These are phyloP conservation scores for Hypoxylon fuscum DNA, from an alignment of 495 filamentous ascomycete genomes.

Conservation along the genomic window DNA sequence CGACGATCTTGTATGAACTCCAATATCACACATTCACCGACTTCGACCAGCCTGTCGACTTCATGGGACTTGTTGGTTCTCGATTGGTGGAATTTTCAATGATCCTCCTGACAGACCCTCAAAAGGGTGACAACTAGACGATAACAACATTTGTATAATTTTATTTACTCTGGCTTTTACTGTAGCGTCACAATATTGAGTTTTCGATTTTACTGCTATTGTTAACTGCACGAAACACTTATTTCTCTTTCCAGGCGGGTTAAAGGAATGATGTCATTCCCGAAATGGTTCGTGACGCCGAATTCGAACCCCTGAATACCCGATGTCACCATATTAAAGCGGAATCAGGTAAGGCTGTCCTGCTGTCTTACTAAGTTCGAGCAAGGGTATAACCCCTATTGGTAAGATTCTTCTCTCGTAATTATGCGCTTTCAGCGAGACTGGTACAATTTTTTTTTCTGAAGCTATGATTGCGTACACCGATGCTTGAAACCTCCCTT, in stretches of 20 bases:
- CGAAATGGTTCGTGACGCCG: neutral
- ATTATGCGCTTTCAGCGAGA: no score
- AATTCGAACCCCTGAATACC: slow-evolving; percentile 11
- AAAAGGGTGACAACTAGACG: neutral
- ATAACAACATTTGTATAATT: neutral
- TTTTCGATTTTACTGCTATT: neutral
- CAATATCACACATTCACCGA: neutral
- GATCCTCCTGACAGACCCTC: neutral
- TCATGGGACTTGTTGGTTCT: neutral
- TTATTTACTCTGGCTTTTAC: neutral
- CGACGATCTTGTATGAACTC: slow-evolving; percentile 17
- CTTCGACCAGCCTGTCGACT: neutral
- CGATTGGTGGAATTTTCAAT: neutral
- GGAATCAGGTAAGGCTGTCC: slow-evolving; percentile 16
- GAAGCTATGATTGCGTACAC: neutral
- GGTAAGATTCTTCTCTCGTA: no score
- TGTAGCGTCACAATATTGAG: neutral
- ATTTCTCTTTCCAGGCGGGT: slow-evolving; percentile 8
- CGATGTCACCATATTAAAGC: slow-evolving; percentile 19
- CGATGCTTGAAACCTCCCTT: no score
- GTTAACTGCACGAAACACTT: neutral
- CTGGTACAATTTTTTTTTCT: no score
- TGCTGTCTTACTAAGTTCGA: neutral
- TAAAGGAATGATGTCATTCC: slow-evolving; percentile 9
- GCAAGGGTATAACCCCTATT: slow-evolving; percentile 1